phyloP scores from a whole-genome alignment of 2,329 filamentous ascomycete genomes.

The Graphilbum sp. region DNA sequence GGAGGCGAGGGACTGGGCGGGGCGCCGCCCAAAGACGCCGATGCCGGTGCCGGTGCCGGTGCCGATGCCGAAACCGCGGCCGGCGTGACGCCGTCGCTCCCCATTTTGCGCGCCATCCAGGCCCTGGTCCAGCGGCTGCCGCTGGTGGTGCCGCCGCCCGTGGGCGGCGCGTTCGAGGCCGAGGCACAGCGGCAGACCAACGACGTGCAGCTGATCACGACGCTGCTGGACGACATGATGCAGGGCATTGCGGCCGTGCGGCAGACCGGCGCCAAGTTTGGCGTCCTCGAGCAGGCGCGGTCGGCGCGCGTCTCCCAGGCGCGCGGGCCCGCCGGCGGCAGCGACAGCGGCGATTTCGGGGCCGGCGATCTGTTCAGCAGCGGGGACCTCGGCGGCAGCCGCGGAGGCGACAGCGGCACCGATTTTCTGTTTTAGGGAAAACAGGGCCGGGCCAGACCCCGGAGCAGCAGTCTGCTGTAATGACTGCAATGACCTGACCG shows the following conservation, averaged over 20 bases:
- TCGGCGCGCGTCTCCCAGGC: neutral
- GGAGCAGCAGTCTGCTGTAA: too few relatives aligned
- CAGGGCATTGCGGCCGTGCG: conserved; percentile 54
- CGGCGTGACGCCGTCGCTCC: conserved; percentile 34
- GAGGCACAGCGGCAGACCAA: conserved; percentile 67
- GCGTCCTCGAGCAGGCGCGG: conserved; percentile 33
- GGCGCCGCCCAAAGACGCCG: too few relatives aligned
- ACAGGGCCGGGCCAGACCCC: neutral
- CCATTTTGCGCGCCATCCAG: conserved; percentile 74
- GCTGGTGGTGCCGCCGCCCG: conserved; percentile 58
- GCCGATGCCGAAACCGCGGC: conserved; percentile 29
- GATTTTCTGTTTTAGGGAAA: neutral
- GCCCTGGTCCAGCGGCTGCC: conserved; percentile 71
- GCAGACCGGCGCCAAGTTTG: conserved; percentile 61
- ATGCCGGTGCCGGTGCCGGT: too few relatives aligned
- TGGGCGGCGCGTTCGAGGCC: conserved; percentile 41
- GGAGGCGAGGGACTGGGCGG: too few relatives aligned
- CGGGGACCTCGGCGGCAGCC: neutral
- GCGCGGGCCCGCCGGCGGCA: neutral
- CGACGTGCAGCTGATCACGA: conserved; percentile 62
- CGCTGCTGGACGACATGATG: conserved; percentile 56
- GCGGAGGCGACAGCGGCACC: neutral
- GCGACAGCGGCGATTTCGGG: neutral
- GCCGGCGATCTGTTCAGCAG: neutral
- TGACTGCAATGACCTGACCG: too few relatives aligned